These are phyloP conservation scores for Colletotrichum incanum DNA, from an alignment of 2,329 filamentous ascomycete species.

Conservation along the genomic window DNA sequence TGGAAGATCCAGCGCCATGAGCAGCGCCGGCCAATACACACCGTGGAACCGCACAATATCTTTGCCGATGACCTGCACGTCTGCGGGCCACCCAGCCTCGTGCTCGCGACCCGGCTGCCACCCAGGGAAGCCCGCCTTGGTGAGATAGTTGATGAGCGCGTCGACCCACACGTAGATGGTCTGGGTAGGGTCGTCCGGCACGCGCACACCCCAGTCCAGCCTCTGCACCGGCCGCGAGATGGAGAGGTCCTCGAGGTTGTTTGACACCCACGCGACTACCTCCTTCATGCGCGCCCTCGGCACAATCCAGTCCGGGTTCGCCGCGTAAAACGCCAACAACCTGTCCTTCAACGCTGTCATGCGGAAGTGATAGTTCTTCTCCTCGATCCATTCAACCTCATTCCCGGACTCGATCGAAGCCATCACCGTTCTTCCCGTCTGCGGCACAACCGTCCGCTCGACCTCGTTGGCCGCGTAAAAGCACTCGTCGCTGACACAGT, in stretches of 20 bases:
- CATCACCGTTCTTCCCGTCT: constrained; percentile 87
- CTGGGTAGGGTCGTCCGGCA: constrained; percentile 86
- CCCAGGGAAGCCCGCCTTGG: constrained; percentile 85
- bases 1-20: constrained; percentile 88
- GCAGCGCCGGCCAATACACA: constrained; percentile 97
- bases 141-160: constrained; percentile 94
- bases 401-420: constrained; percentile 90
- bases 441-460: constrained; percentile 80
- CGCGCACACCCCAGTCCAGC: constrained; percentile 89
- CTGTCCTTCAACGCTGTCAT: constrained; percentile 86
- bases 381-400: constrained; percentile 94
- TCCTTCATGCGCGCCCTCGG: constrained; percentile 83
- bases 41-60: constrained; percentile 97
- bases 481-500: constrained; percentile 95
- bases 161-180: constrained; percentile 99
- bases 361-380: constrained; percentile 95
- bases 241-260: constrained; percentile 88
- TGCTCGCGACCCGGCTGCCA: constrained; percentile 78
- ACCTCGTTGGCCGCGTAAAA: constrained; percentile 89
- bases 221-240: constrained; percentile 86
- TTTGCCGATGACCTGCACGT: constrained; percentile 95
- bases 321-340: constrained; percentile 83
- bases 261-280: constrained; percentile 82
- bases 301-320: constrained; percentile 84
- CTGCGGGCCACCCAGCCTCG: constrained; percentile 85